phyloP scores from a whole-genome alignment of 345 rosid species.

The Rhizophora mangle region DNA sequence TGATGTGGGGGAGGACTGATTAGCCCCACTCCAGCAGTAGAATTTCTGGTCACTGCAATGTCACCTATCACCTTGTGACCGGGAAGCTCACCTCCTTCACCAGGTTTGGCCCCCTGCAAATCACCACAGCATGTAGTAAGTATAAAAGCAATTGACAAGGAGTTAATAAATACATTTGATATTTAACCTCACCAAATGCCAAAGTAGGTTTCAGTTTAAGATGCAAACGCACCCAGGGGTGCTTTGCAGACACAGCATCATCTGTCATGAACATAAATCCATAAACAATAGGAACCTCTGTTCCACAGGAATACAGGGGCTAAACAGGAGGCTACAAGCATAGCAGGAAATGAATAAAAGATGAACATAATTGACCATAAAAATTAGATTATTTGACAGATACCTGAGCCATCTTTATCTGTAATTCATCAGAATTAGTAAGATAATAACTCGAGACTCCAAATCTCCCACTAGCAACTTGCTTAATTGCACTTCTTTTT shows the following conservation, averaged over 20 bases:
- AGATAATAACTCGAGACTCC: slow-evolving; percentile 99
- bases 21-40: slow-evolving; percentile 98
- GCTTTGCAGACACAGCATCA: slow-evolving; percentile 53
- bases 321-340: slow-evolving; percentile 23
- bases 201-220: slow-evolving; percentile 40
- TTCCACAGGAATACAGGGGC: slow-evolving; percentile 41
- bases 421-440: slow-evolving; percentile 97
- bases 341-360: slow-evolving; percentile 8
- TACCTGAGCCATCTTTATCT: slow-evolving; percentile 99
- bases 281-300: slow-evolving; percentile 47
- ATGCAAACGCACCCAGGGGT: slow-evolving; percentile 39
- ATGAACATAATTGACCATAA: neutral
- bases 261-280: slow-evolving; percentile 57
- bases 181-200: slow-evolving; percentile 50
- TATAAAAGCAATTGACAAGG: slow-evolving; percentile 15
- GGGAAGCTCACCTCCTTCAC: slow-evolving; percentile 99
- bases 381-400: neutral
- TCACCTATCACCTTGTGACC: slow-evolving; percentile 99
- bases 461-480: slow-evolving; percentile 98
- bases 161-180: slow-evolving; percentile 20
- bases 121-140: slow-evolving; percentile 22
- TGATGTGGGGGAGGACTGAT: slow-evolving; percentile 99
- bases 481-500: slow-evolving; percentile 95
- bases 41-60: slow-evolving; percentile 91
- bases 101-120: slow-evolving; percentile 97